phyloP scores from a whole-genome alignment of 306 rosid genomes.

The Fagus crenata region DNA sequence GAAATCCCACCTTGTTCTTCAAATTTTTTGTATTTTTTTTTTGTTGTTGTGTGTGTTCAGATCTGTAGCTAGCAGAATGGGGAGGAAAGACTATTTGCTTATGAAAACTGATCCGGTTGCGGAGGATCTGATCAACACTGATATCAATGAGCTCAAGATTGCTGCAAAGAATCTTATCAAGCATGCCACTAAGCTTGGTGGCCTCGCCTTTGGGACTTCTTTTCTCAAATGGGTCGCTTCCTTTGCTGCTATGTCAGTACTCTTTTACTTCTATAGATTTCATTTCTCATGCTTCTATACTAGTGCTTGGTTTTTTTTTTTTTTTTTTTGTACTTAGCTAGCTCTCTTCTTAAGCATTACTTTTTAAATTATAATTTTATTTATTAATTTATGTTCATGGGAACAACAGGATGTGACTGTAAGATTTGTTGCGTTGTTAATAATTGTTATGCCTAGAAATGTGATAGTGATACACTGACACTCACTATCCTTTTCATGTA shows the following conservation, averaged over 20 bases:
- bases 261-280: neutral
- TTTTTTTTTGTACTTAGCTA: no score
- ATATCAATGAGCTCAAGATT: constrained; percentile 45
- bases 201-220: constrained; percentile 44
- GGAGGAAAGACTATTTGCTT: constrained; percentile 47
- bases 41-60: neutral
- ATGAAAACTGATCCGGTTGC: constrained; percentile 42
- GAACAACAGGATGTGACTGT: neutral
- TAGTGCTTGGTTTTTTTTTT: no score
- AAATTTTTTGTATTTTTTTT: neutral
- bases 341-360: no score
- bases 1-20: neutral
- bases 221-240: constrained; percentile 64
- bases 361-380: no score
- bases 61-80: constrained; percentile 32
- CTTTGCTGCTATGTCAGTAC: constrained; percentile 55
- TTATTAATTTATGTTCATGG: no score
- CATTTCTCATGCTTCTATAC: no score
- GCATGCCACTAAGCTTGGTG: constrained; percentile 51
- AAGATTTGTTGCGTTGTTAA: neutral
- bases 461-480: constrained; percentile 7
- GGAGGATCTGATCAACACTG: constrained; percentile 40
- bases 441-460: neutral
- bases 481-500: neutral
- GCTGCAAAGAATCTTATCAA: constrained; percentile 45